These are phyloP conservation scores for Arxiozyma bovina DNA, from an alignment of 1,139 yeast genomes.

Conservation along the genomic window DNA sequence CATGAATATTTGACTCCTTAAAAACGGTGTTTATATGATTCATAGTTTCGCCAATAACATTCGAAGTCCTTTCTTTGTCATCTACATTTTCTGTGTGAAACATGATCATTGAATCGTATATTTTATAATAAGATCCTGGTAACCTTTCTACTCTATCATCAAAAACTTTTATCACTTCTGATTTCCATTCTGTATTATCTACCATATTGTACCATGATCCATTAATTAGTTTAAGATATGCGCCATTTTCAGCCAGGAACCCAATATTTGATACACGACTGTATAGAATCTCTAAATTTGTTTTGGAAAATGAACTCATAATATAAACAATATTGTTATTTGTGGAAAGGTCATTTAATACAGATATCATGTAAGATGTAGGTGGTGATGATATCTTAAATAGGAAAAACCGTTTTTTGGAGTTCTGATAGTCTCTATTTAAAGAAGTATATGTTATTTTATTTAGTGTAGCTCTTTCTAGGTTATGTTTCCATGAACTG, in stretches of 20 bases:
- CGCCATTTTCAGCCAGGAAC: constrained; percentile 84
- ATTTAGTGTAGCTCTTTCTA: constrained; percentile 34
- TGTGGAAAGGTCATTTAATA: constrained; percentile 44
- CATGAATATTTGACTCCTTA: constrained; percentile 59
- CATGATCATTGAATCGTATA: constrained; percentile 60
- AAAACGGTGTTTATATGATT: constrained; percentile 76
- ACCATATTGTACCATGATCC: constrained; percentile 57
- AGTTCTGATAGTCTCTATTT: constrained; percentile 28
- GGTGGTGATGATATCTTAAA: constrained; percentile 45
- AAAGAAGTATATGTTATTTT: constrained; percentile 38
- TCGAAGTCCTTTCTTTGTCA: constrained; percentile 56
- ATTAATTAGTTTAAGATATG: constrained; percentile 43
- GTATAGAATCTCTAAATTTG: constrained; percentile 59
- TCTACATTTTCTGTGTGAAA: constrained; percentile 67
- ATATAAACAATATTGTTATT: constrained; percentile 55
- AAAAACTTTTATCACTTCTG: constrained; percentile 60
- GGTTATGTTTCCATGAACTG: constrained; percentile 54
- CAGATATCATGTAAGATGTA: constrained; percentile 41
- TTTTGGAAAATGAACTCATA: constrained; percentile 53
- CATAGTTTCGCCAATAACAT: constrained; percentile 77
- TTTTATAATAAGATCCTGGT: constrained; percentile 67
- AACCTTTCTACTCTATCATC: constrained; percentile 65
- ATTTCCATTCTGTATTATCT: constrained; percentile 39
- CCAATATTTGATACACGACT: constrained; percentile 65
- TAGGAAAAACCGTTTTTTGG: constrained; percentile 42